A percentile compares a stretch with the other conserved stretches of the same genome.
Evolutionary conservation across 1,139 yeast genomes (phyloP).

Genomic region (Lodderomyces orthopsilosis): DNA sequence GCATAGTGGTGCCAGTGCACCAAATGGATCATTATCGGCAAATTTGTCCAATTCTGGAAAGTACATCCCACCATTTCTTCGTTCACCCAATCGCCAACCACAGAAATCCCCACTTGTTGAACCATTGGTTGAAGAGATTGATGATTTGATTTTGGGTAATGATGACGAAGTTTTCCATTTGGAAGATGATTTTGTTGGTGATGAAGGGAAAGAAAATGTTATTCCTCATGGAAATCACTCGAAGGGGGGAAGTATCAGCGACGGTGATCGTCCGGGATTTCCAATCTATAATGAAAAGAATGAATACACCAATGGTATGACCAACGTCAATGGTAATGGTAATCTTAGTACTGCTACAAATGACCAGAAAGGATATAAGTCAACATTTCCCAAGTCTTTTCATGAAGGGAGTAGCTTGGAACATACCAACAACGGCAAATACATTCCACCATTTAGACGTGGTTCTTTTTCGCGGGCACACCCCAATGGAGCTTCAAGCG

Average conservation of each 20-base stretch:
- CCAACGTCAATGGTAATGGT: neutral
- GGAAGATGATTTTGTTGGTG: slow-evolving; percentile 35
- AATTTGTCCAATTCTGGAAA: slow-evolving; percentile 28
- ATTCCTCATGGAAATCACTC: neutral
- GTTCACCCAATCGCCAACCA: slow-evolving; percentile 34
- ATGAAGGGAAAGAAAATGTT: slow-evolving; percentile 1
- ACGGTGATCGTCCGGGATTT: neutral
- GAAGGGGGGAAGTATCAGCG: neutral
- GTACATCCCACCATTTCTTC: slow-evolving; percentile 45
- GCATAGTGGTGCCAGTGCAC: neutral
- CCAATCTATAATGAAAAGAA: neutral
- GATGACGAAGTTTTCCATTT: slow-evolving; percentile 46
- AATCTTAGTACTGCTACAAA: neutral
- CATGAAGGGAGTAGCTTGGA: slow-evolving; percentile 16
- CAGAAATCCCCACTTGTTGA: slow-evolving; percentile 33
- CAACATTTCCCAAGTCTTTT: neutral
- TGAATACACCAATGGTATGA: neutral
- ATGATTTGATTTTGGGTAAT: slow-evolving; percentile 28
- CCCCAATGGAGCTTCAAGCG: neutral
- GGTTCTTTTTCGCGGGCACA: slow-evolving; percentile 22
- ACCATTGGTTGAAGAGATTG: slow-evolving; percentile 41
- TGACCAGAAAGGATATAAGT: neutral
- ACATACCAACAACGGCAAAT: slow-evolving; percentile 48
- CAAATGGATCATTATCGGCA: slow-evolving; percentile 5
- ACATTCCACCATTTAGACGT: slow-evolving; percentile 70